A percentile compares a stretch with the other conserved stretches of the same genome.
Evolutionary conservation across 306 rosid species (phyloP).

Genomic region (Cicer yamashitae): DNA sequence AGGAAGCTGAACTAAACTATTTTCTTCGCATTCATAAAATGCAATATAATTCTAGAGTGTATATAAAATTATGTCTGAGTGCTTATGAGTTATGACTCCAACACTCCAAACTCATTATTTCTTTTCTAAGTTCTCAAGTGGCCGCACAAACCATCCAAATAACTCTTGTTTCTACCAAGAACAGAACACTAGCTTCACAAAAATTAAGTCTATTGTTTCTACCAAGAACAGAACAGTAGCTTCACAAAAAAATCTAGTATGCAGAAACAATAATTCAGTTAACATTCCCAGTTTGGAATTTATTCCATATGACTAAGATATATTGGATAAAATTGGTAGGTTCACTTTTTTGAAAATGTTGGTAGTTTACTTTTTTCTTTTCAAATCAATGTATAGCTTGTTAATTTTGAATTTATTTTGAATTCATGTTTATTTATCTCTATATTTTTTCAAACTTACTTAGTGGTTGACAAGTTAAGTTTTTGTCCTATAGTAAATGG

Average conservation of each 20-base stretch:
- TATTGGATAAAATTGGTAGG: too few species aligned
- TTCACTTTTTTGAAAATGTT: too few species aligned
- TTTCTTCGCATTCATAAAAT: not conserved
- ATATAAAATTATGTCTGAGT: too few species aligned
- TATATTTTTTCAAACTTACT: too few species aligned
- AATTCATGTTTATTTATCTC: too few species aligned
- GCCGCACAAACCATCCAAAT: not conserved
- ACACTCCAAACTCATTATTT: not conserved
- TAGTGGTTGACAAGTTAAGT: too few species aligned
- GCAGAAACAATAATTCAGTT: slow-evolving; percentile 8
- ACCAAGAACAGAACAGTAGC: slow-evolving; percentile 2
- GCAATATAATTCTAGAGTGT: not conserved
- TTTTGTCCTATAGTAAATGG: too few species aligned
- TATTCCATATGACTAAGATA: too few species aligned
- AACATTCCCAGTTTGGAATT: slow-evolving; percentile 15
- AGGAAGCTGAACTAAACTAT: not conserved
- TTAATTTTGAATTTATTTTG: too few species aligned
- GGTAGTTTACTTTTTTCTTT: too few species aligned
- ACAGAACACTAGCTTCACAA: not conserved
- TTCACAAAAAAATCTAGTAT: not conserved
- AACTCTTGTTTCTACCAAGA: not conserved
- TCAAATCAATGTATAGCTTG: too few species aligned
- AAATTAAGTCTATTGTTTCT: not conserved
- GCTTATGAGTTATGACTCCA: too few species aligned
- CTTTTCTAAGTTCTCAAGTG: not conserved